Base-by-base conservation (phyloP, 2,329 filamentous ascomycete species). In the Talaromyces rugulosus region DNA sequence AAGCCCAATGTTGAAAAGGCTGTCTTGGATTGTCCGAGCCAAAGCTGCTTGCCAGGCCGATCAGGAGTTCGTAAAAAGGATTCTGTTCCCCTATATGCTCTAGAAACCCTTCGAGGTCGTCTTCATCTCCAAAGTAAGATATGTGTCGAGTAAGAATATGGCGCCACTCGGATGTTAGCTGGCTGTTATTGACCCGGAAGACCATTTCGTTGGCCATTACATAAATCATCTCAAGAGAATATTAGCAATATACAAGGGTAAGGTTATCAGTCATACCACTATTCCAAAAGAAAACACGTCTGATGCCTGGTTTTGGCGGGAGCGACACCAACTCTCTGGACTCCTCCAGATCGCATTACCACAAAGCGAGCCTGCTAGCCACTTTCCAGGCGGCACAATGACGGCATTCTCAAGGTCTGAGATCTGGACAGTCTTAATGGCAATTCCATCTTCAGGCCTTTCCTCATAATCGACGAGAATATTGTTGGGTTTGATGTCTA, bases 121-220 rank as follows among this genome's bases (percentile, higher is more conserved):
- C 55, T 31, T 54, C 44, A 33, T 61, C 50, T 28, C 73, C 75
- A 68, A 82, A 82, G 64, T 78, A 78, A 3, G 79, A 82, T 34
- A 82, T 72, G 63, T 81, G 79, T 27, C 76, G 74, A 36, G 58
- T 61, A 30, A 68, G 65, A 27, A 68, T 60, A 62, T 66, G 59
- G 23, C 67, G 58, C 70, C 72, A 74, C 0, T 64, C 50, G 1
- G 65, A 63, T 1, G 61, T 56, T 18, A 71, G 59, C 28, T 71
- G 58, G 7, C 67, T 63, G 9, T 69, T 63, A 59, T 54, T 60
- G 0, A 70, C 66, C 12, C 59, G 67, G 58, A 74, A 71, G 31
- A 71, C 61, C 69, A 73, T 71, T 31, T 67, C 61, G 50, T 70
- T 63, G 18, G 64, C 53, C 28, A 53, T 53, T n/a, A 53, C 51